Percentiles rank a stretch among this genome's conserved stretches.
These are phyloP conservation scores for Aureobasidium lini DNA, from an alignment of 2,329 filamentous ascomycete genomes.

Conservation along the genomic window DNA sequence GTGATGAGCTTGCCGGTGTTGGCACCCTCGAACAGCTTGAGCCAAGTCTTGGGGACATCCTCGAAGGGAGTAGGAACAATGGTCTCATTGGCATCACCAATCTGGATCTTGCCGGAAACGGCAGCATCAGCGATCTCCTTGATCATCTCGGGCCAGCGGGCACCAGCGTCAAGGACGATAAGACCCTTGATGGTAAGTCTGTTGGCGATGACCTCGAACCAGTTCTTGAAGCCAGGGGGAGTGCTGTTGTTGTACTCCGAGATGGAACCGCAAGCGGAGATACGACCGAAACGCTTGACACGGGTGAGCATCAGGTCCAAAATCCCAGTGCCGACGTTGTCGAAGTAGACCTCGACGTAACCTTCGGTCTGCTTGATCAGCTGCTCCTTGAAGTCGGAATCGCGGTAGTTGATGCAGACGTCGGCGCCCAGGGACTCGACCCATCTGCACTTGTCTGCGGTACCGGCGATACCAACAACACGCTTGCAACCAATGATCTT, in stretches of 20 bases:
- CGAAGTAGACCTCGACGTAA: slow-evolving; percentile 62
- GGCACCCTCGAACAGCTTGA: slow-evolving; percentile 39
- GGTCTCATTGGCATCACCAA: slow-evolving; percentile 39
- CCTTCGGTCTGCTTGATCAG: slow-evolving; percentile 40
- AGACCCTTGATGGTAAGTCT: slow-evolving; percentile 27
- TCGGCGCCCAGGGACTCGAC: slow-evolving; percentile 47
- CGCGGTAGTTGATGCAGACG: slow-evolving; percentile 49
- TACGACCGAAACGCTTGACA: slow-evolving; percentile 56
- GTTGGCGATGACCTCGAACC: slow-evolving; percentile 30
- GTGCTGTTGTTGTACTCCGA: slow-evolving; percentile 56
- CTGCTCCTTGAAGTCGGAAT: slow-evolving; percentile 38
- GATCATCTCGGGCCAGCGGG: slow-evolving; percentile 14
- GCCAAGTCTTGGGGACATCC: slow-evolving; percentile 43
- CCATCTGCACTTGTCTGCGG: slow-evolving; percentile 46
- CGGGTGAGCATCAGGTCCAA: slow-evolving; percentile 57
- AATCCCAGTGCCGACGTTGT: slow-evolving; percentile 67
- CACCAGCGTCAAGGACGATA: slow-evolving; percentile 26
- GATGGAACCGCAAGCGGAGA: slow-evolving; percentile 64
- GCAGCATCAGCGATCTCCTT: slow-evolving; percentile 24
- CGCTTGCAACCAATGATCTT: slow-evolving; percentile 36
- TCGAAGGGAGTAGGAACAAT: slow-evolving; percentile 42
- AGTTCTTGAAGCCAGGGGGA: slow-evolving; percentile 28
- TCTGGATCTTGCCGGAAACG: slow-evolving; percentile 40
- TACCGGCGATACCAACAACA: slow-evolving; percentile 47
- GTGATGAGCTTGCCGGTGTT: slow-evolving; percentile 44